Evolutionary conservation across 768 basidiomycete species (phyloP).

Genomic region (Amanita fuliginea): DNA sequence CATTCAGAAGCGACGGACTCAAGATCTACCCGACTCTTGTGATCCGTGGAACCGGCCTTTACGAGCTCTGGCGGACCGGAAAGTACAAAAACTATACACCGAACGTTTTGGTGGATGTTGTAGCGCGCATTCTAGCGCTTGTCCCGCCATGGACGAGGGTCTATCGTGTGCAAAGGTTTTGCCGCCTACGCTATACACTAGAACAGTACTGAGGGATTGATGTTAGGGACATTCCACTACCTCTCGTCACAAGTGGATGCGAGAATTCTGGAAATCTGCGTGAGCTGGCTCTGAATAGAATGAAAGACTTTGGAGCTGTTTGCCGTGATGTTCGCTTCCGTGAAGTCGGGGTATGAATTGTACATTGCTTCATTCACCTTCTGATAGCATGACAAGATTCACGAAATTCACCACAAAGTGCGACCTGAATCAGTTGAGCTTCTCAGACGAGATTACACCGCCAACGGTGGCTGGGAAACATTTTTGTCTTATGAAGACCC

Average conservation of each 20-base stretch:
- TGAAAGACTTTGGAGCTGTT: slow-evolving; percentile 98
- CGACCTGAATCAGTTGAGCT: slow-evolving; percentile 93
- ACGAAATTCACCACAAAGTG: slow-evolving; percentile 98
- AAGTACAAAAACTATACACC: slow-evolving; percentile 98
- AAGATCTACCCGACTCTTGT: slow-evolving; percentile 99
- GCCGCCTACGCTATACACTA: neutral
- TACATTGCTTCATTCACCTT: slow-evolving; percentile 3
- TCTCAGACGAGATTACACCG: slow-evolving; percentile 88
- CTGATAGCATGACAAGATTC: slow-evolving; percentile 46
- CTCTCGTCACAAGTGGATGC: slow-evolving; percentile 92
- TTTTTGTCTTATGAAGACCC: slow-evolving; percentile 99
- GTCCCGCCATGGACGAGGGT: slow-evolving; percentile 99
- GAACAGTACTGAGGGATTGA: slow-evolving; percentile 57
- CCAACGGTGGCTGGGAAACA: slow-evolving; percentile 99
- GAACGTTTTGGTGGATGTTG: slow-evolving; percentile 96
- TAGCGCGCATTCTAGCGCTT: slow-evolving; percentile 89
- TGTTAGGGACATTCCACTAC: slow-evolving; percentile 87
- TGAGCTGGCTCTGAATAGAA: slow-evolving; percentile 89
- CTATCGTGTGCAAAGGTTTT: slow-evolving; percentile 90
- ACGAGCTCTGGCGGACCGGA: slow-evolving; percentile 95
- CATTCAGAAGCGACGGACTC: slow-evolving; percentile 91
- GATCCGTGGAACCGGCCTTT: slow-evolving; percentile 92
- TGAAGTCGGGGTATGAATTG: slow-evolving; percentile 84
- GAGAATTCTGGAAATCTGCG: slow-evolving; percentile 97
- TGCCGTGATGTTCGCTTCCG: slow-evolving; percentile 96